Evolutionary conservation across 306 rosid species (phyloP).

Genomic region (Senna siamea): DNA sequence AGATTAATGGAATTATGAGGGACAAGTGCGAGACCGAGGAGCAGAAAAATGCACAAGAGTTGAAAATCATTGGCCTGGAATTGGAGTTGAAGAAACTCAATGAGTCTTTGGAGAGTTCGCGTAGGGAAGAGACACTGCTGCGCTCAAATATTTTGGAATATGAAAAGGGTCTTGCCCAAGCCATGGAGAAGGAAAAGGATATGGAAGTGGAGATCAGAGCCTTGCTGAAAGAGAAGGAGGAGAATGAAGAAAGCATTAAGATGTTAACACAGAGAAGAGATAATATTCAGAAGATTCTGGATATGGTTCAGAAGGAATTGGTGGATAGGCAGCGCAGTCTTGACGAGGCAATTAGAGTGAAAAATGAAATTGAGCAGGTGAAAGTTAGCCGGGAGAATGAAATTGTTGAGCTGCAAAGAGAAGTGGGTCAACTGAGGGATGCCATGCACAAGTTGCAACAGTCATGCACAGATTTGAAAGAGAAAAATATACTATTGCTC

Average conservation of each 20-base stretch:
- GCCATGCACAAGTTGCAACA: conserved; percentile 29
- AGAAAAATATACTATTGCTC: conserved; percentile 44
- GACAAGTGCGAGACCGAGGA: conserved; percentile 50
- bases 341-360: conserved; percentile 39
- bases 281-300: conserved; percentile 25
- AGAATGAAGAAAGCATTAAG: conserved; percentile 48
- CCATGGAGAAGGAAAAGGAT: conserved; percentile 40
- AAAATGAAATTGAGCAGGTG: conserved; percentile 48
- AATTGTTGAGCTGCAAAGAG: conserved; percentile 45
- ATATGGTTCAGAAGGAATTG: conserved; percentile 37
- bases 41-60: conserved; percentile 32
- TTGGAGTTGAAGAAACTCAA: conserved; percentile 45
- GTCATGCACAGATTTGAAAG: conserved; percentile 37
- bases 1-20: conserved; percentile 39
- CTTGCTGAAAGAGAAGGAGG: conserved; percentile 46
- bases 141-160: conserved; percentile 34
- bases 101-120: conserved; percentile 31
- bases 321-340: conserved; percentile 37
- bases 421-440: conserved; percentile 41
- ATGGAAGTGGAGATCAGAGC: conserved; percentile 43
- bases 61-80: conserved; percentile 40
- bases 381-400: conserved; percentile 42
- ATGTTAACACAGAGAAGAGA: conserved; percentile 41
- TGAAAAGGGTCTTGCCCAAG: conserved; percentile 45
- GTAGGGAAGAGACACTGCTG: conserved; percentile 38